A percentile compares a stretch with the other conserved stretches of the same genome.
Evolutionary conservation across 495 filamentous ascomycete genomes (phyloP).

Genomic region (Podospora didyma): DNA sequence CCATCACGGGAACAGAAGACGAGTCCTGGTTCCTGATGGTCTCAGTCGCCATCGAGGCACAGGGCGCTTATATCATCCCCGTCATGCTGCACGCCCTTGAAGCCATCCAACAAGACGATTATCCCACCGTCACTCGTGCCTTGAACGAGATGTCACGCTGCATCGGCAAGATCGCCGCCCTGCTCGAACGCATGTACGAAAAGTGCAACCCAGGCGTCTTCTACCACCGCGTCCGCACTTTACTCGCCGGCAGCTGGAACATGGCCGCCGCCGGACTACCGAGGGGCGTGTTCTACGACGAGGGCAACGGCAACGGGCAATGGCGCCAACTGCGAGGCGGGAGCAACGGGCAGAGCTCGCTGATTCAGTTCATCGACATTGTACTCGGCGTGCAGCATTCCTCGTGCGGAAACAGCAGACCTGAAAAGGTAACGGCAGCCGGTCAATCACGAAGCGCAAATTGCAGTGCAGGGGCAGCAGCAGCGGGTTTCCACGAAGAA

Average conservation of each 20-base stretch:
- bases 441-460: no score
- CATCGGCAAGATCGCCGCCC: slow-evolving; percentile 62
- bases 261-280: slow-evolving; percentile 92
- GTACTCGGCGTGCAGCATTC: slow-evolving; percentile 85
- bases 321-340: slow-evolving; percentile 84
- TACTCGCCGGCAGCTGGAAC: slow-evolving; percentile 92
- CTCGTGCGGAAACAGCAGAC: slow-evolving; percentile 67
- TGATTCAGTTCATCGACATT: slow-evolving; percentile 94
- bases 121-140: slow-evolving; percentile 55
- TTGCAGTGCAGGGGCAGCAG: slow-evolving; percentile 40
- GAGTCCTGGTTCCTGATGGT: slow-evolving; percentile 98
- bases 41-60: slow-evolving; percentile 88
- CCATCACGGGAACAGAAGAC: slow-evolving; percentile 86
- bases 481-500: slow-evolving; percentile 82
- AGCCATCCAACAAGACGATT: slow-evolving; percentile 58
- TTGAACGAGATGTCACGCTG: slow-evolving; percentile 62
- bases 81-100: slow-evolving; percentile 74
- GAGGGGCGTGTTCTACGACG: slow-evolving; percentile 80
- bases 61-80: slow-evolving; percentile 76
- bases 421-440: slow-evolving; percentile 35
- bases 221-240: slow-evolving; percentile 89
- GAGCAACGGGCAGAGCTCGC: slow-evolving; percentile 90
- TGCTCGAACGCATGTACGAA: slow-evolving; percentile 84
- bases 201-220: slow-evolving; percentile 90
- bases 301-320: slow-evolving; percentile 58